Evolutionary conservation across 78 protist genomes (phyloP), one percentile per base, ranked within the genome.

Genomic region (Protostelium mycophagum): DNA sequence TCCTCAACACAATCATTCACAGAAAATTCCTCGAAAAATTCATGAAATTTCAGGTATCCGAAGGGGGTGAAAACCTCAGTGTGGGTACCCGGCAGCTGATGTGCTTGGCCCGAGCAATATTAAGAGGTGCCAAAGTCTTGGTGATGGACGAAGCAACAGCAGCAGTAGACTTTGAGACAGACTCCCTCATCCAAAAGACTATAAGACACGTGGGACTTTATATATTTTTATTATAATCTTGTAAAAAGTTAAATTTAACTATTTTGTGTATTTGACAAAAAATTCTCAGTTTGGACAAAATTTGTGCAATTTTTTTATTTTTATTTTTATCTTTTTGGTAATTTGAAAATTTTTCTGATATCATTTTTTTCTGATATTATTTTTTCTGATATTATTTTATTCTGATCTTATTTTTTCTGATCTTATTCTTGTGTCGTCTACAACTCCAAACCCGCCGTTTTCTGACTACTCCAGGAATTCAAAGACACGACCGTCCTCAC

Each of bases 141-240:
- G 94, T 96, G 31, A 38, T 97, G 83, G 98, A 97, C 38, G 98
- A 97, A 94, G 98, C 98, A 1, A 97, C 98, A 5, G 97, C 98
- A 0, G 85, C 93, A 0, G 98, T 96, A 34, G 98, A 97, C 87
- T 63, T 88, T 9, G 90, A 91, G 23, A 95, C 98, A 1, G 99
- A 96, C 88, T 38, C 85, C 5, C 89, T 93, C 35, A 95, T 97
- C 85, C 99, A 96, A 63, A 86, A 87, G 9, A 96, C 96, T n/a
- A 83, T 96, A 31, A 86, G 93, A 34, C 87, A 89, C 0, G 73
- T 51, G 73, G 16, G 73, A 51, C 73, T 51, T 51, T 51, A 51
- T 51, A 16, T 51, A 5, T 51, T 25, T 51, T 25, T 5, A 51
- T 51, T 51, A 51, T 25, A 5, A 16, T 51, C 73, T 51, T 5